Percentiles rank a stretch among this genome's conserved stretches.
Evolutionary conservation across 768 basidiomycete genomes (phyloP).

Genomic region (Kwoniella botswanensis): DNA sequence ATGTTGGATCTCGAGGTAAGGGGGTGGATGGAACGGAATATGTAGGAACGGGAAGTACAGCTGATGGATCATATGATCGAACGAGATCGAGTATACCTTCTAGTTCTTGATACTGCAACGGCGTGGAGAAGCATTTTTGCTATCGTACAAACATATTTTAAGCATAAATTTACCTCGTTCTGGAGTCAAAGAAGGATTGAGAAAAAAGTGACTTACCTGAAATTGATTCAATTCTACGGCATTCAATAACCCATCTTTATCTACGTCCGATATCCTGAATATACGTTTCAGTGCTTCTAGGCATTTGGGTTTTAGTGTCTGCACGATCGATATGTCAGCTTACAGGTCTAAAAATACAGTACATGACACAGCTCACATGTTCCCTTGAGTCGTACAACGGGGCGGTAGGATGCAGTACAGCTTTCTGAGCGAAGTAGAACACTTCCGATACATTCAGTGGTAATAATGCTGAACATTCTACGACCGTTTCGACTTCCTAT

Average conservation of each 20-base stretch:
- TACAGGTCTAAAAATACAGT: neutral
- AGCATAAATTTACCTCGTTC: too few species aligned
- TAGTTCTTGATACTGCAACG: constrained; percentile 87
- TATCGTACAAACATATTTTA: constrained; percentile 50
- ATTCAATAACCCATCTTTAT: constrained; percentile 92
- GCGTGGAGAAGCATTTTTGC: constrained; percentile 94
- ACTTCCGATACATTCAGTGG: constrained; percentile 94
- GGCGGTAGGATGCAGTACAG: constrained; percentile 93
- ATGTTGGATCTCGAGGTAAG: constrained; percentile 27
- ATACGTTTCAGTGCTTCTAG: constrained; percentile 84
- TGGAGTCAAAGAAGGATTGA: neutral
- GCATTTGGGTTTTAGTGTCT: constrained; percentile 93
- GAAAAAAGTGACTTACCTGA: constrained; percentile 66
- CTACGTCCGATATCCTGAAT: constrained; percentile 93
- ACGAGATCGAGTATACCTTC: constrained; percentile 97
- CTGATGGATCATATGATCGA: constrained; percentile 73
- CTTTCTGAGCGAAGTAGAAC: constrained; percentile 98
- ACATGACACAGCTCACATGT: constrained; percentile 67
- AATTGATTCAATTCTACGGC: constrained; percentile 93
- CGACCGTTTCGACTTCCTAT: constrained; percentile 97
- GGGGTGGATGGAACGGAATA: constrained; percentile 46
- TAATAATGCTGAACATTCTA: constrained; percentile 86
- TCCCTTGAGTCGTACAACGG: constrained; percentile 96
- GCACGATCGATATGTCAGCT: constrained; percentile 16
- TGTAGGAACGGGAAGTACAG: constrained; percentile 64